These are phyloP conservation scores for Paragyromitra xinjiangensis DNA, from an alignment of 495 filamentous ascomycete species.

Conservation along the genomic window DNA sequence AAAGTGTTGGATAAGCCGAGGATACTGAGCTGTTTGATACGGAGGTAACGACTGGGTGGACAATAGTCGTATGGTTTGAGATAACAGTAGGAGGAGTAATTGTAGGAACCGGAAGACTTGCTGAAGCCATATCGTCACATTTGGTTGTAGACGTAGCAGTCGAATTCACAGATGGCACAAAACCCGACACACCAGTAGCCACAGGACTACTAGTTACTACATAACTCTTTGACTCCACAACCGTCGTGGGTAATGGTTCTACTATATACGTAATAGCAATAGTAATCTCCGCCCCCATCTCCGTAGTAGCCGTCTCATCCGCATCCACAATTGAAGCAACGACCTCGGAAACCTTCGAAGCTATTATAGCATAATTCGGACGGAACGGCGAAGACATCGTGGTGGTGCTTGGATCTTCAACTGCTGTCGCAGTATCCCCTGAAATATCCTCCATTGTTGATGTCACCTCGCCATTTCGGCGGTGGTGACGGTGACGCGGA, in stretches of 20 bases:
- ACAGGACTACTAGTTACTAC: background rate
- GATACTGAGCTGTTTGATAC: background rate
- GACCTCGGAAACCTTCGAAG: background rate
- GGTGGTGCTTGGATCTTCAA: slow-evolving; percentile 35
- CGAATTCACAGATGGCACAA: background rate
- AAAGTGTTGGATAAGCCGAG: background rate
- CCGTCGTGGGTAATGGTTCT: background rate
- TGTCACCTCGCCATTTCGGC: background rate
- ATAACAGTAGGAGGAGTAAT: background rate
- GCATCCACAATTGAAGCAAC: background rate
- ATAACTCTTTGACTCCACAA: background rate
- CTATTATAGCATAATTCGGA: slow-evolving; percentile 26
- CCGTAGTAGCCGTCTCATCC: background rate
- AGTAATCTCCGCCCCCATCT: background rate
- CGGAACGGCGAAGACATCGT: slow-evolving; percentile 27
- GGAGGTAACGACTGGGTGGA: background rate
- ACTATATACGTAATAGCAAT: background rate
- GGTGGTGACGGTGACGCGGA: slow-evolving; percentile 16
- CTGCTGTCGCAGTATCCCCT: slow-evolving; percentile 4
- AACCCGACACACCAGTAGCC: background rate
- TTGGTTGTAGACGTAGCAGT: background rate
- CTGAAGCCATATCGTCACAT: background rate
- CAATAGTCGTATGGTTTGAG: background rate
- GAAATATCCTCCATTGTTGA: background rate
- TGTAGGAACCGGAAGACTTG: background rate